These are phyloP conservation scores for Bruguiera gymnorhiza DNA, from an alignment of 345 rosid genomes.

Conservation along the genomic window DNA sequence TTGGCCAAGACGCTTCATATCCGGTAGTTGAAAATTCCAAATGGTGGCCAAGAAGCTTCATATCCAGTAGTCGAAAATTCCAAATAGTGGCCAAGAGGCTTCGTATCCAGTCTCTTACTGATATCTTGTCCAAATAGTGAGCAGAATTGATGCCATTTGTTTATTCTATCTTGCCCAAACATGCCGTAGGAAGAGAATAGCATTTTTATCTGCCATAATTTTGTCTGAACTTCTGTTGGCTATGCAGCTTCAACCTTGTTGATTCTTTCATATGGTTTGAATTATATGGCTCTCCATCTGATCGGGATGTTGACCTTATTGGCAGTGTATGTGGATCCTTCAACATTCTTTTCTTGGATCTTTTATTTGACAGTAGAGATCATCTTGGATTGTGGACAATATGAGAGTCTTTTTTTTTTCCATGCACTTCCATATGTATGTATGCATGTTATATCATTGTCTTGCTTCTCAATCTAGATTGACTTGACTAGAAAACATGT, in stretches of 20 bases:
- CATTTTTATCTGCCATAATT: background rate
- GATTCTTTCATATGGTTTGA: constrained; percentile 90
- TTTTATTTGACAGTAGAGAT: constrained; percentile 5
- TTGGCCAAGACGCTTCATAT: background rate
- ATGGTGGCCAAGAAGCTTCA: background rate
- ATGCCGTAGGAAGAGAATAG: background rate
- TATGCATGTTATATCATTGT: background rate
- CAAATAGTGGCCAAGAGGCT: background rate
- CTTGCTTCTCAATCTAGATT: background rate
- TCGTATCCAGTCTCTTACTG: too few relatives aligned
- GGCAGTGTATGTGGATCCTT: constrained; percentile 57
- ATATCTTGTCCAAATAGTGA: too few relatives aligned
- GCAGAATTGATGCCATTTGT: background rate
- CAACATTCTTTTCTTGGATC: constrained; percentile 10
- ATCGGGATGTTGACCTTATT: constrained; percentile 73
- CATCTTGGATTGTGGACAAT: background rate
- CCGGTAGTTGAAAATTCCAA: too few relatives aligned
- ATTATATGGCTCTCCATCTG: constrained; percentile 77
- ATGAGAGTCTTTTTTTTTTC: background rate
- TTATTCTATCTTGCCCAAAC: background rate
- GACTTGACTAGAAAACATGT: background rate
- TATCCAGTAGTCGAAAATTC: too few relatives aligned
- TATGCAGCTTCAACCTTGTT: constrained; percentile 75
- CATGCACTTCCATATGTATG: background rate
- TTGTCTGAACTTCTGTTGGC: constrained; percentile 8